Evolutionary conservation across 257 asterid genomes (phyloP).

Genomic region (Nyctanthes arbortristis): DNA sequence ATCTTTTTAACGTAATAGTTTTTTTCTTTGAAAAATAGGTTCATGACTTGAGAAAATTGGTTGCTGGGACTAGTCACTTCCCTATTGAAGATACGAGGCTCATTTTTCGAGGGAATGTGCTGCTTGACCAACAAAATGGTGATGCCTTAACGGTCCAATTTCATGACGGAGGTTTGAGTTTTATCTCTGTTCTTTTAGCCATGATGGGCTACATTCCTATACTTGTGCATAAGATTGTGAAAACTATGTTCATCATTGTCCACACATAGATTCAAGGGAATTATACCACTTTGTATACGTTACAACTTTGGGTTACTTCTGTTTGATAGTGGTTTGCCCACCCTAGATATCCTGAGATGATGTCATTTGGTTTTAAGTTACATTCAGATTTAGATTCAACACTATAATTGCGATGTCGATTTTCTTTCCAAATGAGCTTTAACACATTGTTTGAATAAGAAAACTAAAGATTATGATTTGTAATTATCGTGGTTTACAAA

Average conservation of each 20-base stretch:
- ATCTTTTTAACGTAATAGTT: not conserved
- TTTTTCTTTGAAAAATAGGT: conserved; percentile 44
- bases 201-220: conserved; percentile 7
- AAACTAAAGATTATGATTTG: not conserved
- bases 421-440: conserved; percentile 9
- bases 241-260: not conserved
- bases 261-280: not conserved
- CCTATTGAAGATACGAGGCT: conserved; percentile 59
- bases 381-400: not conserved
- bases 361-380: not conserved
- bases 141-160: conserved; percentile 48
- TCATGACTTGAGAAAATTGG: conserved; percentile 72
- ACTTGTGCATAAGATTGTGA: conserved; percentile 2
- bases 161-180: conserved; percentile 59
- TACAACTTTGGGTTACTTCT: not conserved
- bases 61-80: conserved; percentile 52
- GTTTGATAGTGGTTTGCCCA: not conserved
- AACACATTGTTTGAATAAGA: conserved; percentile 9
- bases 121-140: conserved; percentile 59
- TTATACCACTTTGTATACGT: not conserved
- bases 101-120: conserved; percentile 69
- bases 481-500: not conserved
- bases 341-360: conserved; percentile 7
- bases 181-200: conserved; percentile 6
- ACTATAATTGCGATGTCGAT: not conserved